Percentiles rank a stretch among this genome's conserved stretches.
phyloP scores from a whole-genome alignment of 75 land plant species.

The Pinus albicaulis region DNA sequence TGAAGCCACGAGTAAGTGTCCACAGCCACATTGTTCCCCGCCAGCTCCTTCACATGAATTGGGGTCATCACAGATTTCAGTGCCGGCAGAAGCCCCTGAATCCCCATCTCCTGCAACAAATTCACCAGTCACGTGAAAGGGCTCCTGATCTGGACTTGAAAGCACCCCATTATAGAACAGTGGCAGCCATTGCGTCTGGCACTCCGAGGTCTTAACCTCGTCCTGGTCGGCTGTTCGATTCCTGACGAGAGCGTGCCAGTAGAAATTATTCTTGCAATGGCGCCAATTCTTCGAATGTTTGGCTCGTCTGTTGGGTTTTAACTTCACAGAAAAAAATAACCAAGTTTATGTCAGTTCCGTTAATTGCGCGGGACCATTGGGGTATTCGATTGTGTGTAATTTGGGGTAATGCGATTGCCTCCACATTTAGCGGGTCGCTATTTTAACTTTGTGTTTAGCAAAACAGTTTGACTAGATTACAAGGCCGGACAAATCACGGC shows the following conservation, averaged over 20 bases:
- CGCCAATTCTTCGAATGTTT: constrained; percentile 8
- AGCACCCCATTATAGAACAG: background rate
- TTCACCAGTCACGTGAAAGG: background rate
- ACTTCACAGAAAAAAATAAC: too few species aligned
- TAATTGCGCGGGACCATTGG: too few species aligned
- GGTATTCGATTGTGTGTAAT: too few species aligned
- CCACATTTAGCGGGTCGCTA: too few species aligned
- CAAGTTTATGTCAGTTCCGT: too few species aligned
- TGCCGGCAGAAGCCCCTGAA: constrained; percentile 85
- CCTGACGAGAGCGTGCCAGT: background rate
- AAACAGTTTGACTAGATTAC: too few species aligned
- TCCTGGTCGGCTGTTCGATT: constrained; percentile 1
- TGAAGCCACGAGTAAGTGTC: constrained; percentile 98
- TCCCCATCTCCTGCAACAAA: constrained; percentile 59
- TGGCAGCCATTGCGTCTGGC: background rate
- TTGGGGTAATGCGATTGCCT: too few species aligned
- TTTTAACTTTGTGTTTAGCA: too few species aligned
- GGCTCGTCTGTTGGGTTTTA: too few species aligned
- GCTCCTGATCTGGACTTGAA: background rate
- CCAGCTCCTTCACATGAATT: constrained; percentile 61
- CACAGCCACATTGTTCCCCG: constrained; percentile 71
- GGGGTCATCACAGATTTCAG: constrained; percentile 85
- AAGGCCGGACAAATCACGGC: too few species aligned
- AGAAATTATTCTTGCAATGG: background rate
- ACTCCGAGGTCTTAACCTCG: background rate